These are phyloP conservation scores for Auricularia auricula-judae DNA, from an alignment of 768 basidiomycete genomes.

Conservation along the genomic window DNA sequence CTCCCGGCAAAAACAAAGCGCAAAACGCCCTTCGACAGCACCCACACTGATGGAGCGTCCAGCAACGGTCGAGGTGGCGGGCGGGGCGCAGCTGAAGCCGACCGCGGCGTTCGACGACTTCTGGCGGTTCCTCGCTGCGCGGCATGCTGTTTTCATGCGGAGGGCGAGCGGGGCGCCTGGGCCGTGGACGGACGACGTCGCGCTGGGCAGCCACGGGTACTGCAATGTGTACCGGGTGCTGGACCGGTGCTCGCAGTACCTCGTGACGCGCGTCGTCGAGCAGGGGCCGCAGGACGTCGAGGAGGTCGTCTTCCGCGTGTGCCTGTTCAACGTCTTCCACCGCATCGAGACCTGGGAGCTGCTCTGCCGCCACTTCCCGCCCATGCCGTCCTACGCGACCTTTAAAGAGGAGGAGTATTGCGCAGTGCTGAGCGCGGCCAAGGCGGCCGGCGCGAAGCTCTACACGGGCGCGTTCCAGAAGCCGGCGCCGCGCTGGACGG, in stretches of 20 bases:
- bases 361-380: constrained; percentile 39
- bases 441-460: constrained; percentile 29
- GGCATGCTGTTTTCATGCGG: constrained; percentile 45
- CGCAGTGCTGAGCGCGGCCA: constrained; percentile 35
- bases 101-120: constrained; percentile 51
- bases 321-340: constrained; percentile 63
- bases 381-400: neutral
- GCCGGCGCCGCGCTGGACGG: constrained; percentile 48
- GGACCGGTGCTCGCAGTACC: constrained; percentile 59
- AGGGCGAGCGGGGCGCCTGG: constrained; percentile 36
- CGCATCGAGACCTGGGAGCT: constrained; percentile 62
- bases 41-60: neutral
- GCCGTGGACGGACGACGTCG: constrained; percentile 63
- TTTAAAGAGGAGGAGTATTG: constrained; percentile 46
- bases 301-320: constrained; percentile 62
- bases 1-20: too few species aligned
- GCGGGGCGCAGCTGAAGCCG: constrained; percentile 31
- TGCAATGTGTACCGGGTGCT: constrained; percentile 69
- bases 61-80: constrained; percentile 4
- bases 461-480: constrained; percentile 66
- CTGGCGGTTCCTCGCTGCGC: constrained; percentile 46
- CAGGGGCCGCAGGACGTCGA: constrained; percentile 47
- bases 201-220: constrained; percentile 46
- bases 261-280: constrained; percentile 58
- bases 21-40: neutral